Conservation (phyloP, 139 green algal genomes). For the Mesotaenium endlicherianum region DNA sequence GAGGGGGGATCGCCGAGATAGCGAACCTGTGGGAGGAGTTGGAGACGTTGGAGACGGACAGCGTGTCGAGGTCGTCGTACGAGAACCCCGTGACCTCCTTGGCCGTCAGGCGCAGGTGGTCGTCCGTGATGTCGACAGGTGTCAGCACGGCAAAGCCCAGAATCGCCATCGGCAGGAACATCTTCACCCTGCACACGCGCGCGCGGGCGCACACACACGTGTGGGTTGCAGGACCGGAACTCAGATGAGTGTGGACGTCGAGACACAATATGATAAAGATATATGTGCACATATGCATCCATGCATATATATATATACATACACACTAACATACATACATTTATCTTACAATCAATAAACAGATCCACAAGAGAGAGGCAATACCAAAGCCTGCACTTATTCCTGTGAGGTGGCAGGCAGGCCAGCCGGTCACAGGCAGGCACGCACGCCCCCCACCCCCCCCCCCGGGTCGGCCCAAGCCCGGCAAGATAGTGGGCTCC, state of each 20-base stretch:
- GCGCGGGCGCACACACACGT: neutral
- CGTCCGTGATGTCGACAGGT: slow-evolving; percentile 43
- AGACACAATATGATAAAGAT: neutral
- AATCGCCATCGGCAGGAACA: slow-evolving; percentile 39
- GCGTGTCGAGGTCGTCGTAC: slow-evolving; percentile 8
- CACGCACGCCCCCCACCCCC: too few relatives aligned
- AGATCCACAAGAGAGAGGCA: too few relatives aligned
- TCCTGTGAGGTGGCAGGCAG: too few relatives aligned
- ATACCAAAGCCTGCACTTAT: too few relatives aligned
- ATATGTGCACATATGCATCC: slow-evolving; percentile 7
- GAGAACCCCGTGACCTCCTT: neutral
- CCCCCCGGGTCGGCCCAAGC: too few relatives aligned
- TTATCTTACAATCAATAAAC: too few relatives aligned
- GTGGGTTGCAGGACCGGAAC: neutral
- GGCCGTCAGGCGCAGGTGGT: neutral
- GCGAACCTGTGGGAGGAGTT: neutral
- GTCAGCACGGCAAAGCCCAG: slow-evolving; percentile 15
- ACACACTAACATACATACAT: too few relatives aligned
- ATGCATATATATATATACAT: slow-evolving; percentile 1
- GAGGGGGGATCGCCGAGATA: neutral
- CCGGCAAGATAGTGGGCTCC: too few relatives aligned
- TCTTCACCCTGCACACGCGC: slow-evolving; percentile 31
- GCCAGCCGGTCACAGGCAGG: too few relatives aligned
- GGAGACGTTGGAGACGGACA: slow-evolving; percentile 15
- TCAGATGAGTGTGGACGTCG: too few relatives aligned